phyloP scores from a whole-genome alignment of 2,329 filamentous ascomycete genomes.

The Dothideomycetes sp. region DNA sequence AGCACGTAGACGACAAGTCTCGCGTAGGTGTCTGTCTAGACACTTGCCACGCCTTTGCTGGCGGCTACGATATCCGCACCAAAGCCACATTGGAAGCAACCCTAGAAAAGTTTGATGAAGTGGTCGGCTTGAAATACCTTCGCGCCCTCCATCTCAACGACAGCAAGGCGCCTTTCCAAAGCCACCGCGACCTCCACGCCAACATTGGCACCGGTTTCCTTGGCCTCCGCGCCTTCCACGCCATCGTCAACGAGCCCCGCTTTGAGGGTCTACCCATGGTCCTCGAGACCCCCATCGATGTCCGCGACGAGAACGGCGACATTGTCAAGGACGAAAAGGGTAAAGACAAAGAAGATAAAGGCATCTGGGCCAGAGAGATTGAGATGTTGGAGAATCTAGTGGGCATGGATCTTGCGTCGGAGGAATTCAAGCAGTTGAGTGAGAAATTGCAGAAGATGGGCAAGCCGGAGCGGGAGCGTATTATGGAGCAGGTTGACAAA shows the following conservation, averaged over 20 bases:
- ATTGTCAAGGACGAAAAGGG: slow-evolving; percentile 26
- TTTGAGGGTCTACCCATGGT: slow-evolving; percentile 80
- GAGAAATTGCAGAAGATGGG: slow-evolving; percentile 56
- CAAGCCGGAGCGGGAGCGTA: slow-evolving; percentile 57
- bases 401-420: slow-evolving; percentile 66
- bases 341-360: slow-evolving; percentile 60
- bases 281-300: slow-evolving; percentile 88
- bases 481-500: slow-evolving; percentile 69
- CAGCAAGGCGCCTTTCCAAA: slow-evolving; percentile 77
- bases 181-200: slow-evolving; percentile 79
- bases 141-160: slow-evolving; percentile 88
- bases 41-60: slow-evolving; percentile 92
- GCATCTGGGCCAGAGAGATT: slow-evolving; percentile 86
- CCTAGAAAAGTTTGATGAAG: slow-evolving; percentile 62
- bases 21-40: slow-evolving; percentile 92
- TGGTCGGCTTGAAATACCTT: slow-evolving; percentile 70
- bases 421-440: slow-evolving; percentile 60
- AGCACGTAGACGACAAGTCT: slow-evolving; percentile 63
- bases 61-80: slow-evolving; percentile 78
- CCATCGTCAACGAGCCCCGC: slow-evolving; percentile 69
- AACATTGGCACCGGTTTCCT: slow-evolving; percentile 95
- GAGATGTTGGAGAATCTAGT: slow-evolving; percentile 84
- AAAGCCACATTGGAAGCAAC: slow-evolving; percentile 63
- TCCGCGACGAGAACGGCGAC: slow-evolving; percentile 53
- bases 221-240: slow-evolving; percentile 81